Evolutionary conservation across 768 basidiomycete genomes (phyloP).

Genomic region (Wakefieldia striispora): DNA sequence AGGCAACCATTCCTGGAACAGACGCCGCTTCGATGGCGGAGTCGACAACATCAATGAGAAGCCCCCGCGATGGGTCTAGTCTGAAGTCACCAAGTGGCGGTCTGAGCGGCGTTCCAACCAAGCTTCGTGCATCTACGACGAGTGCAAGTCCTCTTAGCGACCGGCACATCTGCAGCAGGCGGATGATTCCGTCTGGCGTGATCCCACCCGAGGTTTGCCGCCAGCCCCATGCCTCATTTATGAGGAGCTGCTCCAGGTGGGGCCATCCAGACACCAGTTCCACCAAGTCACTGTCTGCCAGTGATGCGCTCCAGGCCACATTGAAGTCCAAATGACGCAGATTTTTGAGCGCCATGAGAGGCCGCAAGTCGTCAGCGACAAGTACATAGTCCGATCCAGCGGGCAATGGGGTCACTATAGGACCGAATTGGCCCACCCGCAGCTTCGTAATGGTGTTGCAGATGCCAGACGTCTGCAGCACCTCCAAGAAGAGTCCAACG

Average conservation of each 20-base stretch:
- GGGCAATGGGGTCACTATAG: too few species aligned
- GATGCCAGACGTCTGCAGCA: too few species aligned
- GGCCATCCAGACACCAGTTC: neutral
- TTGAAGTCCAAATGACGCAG: neutral
- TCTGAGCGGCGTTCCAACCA: too few species aligned
- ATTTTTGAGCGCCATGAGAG: neutral
- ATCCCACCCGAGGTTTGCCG: neutral
- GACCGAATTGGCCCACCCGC: too few species aligned
- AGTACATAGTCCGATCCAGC: too few species aligned
- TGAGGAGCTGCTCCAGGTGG: neutral
- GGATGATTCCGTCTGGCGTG: neutral
- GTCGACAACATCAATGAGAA: neutral
- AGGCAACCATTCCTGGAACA: neutral
- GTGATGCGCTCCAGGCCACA: neutral
- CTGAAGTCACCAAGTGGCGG: too few species aligned
- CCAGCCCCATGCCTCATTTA: neutral
- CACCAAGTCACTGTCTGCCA: neutral
- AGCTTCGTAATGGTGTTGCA: too few species aligned
- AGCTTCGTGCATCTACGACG: neutral
- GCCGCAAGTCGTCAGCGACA: too few species aligned
- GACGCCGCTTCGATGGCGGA: neutral
- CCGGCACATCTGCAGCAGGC: neutral
- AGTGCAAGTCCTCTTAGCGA: neutral
- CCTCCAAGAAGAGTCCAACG: too few species aligned
- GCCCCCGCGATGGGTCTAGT: too few species aligned